Base-by-base conservation (phyloP, 1,284 basidiomycete species). In the Moesziomyces aphidis region DNA sequence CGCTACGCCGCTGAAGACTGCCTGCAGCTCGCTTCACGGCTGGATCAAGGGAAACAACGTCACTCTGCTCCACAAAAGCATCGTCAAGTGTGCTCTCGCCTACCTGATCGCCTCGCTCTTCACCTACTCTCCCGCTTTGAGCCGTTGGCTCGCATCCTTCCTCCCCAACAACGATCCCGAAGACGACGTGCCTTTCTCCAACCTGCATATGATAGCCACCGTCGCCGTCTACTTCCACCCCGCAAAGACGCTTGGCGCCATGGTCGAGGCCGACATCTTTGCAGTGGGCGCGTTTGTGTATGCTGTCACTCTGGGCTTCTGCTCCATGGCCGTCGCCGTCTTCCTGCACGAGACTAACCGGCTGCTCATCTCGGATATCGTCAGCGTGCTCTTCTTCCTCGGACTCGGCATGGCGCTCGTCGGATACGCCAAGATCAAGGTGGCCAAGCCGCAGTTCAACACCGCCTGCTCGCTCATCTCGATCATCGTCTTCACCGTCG, bases 181-280 rank as follows among this genome's bases (percentile, higher is more conserved):
- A 31, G 63, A 61, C 34, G 61, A 68, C 9, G 78, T 79, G 8
- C 79, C 79, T 17, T 74, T 79, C 49, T 48, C 90, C 90, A 50
- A 91, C 89, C 67, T 93, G 90, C 94, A 96, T 86, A 91, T 96
- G 91, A 91, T 96, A 11, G 93, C 95, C 2, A 95, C 94, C 2
- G 91, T 94, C 22, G 86, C 91, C 88, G 86, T 88, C 86, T 78
- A 76, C 80, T 88, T 86, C 63, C 86, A 87, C 53, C 87, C 87
- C 0, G 86, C 86, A 65, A 94, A 95, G 79, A 94, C 93, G 0
- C 86, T 92, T 15, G 95, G 95, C 13, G 91, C 89, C 3, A 97
- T 98, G 95, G 85, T 96, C 44, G 93, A 95, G 85, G 92, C 93
- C 9, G 90, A 95, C 82, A 84, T 91, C 15, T 95, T 89, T 85